Evolutionary conservation across 768 basidiomycete species (phyloP).

Genomic region (Panaeolus papilionaceus): DNA sequence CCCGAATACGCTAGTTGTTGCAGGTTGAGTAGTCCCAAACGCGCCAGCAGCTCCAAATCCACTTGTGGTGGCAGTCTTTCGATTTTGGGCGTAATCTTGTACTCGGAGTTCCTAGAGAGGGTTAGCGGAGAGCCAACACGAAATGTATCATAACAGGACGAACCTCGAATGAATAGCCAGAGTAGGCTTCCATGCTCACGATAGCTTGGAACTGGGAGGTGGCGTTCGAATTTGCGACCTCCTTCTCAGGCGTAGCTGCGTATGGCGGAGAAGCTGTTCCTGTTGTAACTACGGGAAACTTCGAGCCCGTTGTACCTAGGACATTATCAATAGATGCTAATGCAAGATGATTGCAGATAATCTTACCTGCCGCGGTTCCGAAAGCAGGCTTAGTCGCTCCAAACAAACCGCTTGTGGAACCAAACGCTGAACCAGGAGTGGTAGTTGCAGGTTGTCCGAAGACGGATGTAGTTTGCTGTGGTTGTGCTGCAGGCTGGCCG

Average conservation of each 20-base stretch:
- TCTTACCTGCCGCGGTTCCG: constrained; percentile 35
- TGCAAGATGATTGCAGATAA: neutral
- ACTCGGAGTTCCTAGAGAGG: constrained; percentile 66
- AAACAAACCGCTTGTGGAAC: constrained; percentile 37
- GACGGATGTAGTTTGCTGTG: constrained; percentile 36
- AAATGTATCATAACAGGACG: constrained; percentile 25
- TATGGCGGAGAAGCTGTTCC: constrained; percentile 77
- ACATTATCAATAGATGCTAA: constrained; percentile 2
- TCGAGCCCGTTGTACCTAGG: constrained; percentile 22
- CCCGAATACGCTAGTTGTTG: constrained; percentile 54
- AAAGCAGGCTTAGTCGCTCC: constrained; percentile 49
- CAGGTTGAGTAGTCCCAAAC: constrained; percentile 53
- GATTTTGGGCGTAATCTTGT: constrained; percentile 78
- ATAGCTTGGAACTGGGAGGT: constrained; percentile 84
- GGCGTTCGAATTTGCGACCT: constrained; percentile 39
- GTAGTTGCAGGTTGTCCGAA: constrained; percentile 48
- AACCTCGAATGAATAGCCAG: constrained; percentile 80
- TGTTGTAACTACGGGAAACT: constrained; percentile 61
- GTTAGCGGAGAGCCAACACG: constrained; percentile 19
- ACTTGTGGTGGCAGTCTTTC: constrained; percentile 63
- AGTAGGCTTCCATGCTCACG: constrained; percentile 79
- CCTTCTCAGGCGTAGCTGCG: constrained; percentile 67
- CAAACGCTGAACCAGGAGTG: constrained; percentile 39
- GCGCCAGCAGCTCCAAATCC: constrained; percentile 60
- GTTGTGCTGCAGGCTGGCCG: constrained; percentile 40